Evolutionary conservation across 305 asterid genomes (phyloP).

Genomic region (Striga hermonthica): DNA sequence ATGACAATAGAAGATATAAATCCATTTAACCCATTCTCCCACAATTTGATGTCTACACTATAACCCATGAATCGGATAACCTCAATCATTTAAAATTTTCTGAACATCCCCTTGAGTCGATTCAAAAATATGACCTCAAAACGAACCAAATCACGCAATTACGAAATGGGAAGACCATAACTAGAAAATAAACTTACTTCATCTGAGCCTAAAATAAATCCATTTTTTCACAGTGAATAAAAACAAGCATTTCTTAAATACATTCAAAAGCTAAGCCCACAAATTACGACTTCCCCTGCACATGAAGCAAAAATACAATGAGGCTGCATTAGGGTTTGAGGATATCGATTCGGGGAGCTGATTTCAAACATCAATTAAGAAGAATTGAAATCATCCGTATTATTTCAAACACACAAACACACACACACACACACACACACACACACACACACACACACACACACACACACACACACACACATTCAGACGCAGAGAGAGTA

Average conservation of each 20-base stretch:
- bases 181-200: neutral
- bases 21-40: neutral
- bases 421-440: neutral
- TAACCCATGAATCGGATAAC: neutral
- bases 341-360: too few species aligned
- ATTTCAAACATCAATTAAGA: neutral
- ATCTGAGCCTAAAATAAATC: constrained; percentile 4
- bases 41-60: neutral
- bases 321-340: too few species aligned
- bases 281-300: too few species aligned
- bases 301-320: too few species aligned
- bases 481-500: neutral
- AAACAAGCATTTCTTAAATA: too few species aligned
- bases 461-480: neutral
- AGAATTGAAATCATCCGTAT: neutral
- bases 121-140: neutral
- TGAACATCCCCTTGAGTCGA: neutral
- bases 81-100: neutral
- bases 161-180: neutral
- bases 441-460: neutral
- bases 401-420: too few species aligned
- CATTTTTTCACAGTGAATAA: neutral
- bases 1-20: constrained; percentile 3
- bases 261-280: too few species aligned
- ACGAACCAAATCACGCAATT: neutral